Evolutionary conservation across 805 yeast genomes (phyloP), one percentile per base, ranked within the genome.

Genomic region (Kodamaea neixiangensis): DNA sequence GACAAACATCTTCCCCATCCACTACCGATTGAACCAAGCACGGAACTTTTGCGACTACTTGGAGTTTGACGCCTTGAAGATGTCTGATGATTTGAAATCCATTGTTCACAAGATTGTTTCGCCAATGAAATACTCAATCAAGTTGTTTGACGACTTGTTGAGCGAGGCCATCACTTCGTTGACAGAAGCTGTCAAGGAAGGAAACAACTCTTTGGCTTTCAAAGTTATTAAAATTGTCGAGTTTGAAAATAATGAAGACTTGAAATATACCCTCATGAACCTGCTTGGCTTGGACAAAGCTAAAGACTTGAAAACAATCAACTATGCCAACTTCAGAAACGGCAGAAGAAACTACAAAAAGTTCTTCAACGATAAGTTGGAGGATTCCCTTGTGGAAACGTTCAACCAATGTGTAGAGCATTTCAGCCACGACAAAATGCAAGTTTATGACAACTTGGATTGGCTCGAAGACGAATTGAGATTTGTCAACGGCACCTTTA

Each of bases 391-490:
- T 10, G 73, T 69, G 21, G 87, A 83, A 17, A 85, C 86, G 38
- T 91, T 91, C 69, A 72, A 77, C 33, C 81, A 84, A 52, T 83
- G 91, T 71, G 78, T 74, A 59, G 80, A 77, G 52, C 77, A 77
- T 51, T 85, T 76, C 62, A 71, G 68, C 20, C 52, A 63, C 3
- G 80, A 77, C 46, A 76, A 77, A 35, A 81, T 84, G 67, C 76
- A 75, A 14, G 82, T 90, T 1, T 75, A 88, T 51, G 85, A 86
- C 37, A 83, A 87, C 57, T 69, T 92, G 49, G 85, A 83, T 51
- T 93, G 97, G 92, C 79, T 91, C 15, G 89, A 86, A 65, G 85
- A 86, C 57, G 97, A 93, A 60, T 69, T 94, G 49, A 68, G 78
- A 25, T 79, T 86, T 50, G 89, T 87, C 3, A 78, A 81, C 50